phyloP scores from a whole-genome alignment of 768 basidiomycete genomes.

The Mycena metata region DNA sequence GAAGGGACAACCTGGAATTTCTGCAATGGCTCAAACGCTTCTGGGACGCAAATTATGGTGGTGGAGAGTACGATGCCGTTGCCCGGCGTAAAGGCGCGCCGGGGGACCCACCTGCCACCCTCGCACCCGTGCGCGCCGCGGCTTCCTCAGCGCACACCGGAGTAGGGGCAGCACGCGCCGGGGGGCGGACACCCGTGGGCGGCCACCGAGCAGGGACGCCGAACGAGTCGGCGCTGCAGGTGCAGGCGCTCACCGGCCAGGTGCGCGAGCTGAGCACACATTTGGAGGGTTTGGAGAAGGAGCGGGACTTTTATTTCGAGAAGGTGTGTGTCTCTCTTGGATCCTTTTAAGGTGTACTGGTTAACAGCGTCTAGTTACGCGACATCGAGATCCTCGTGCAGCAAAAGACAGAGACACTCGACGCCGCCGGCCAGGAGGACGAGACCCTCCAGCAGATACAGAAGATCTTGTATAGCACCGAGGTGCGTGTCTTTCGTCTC shows the following conservation, averaged over 20 bases:
- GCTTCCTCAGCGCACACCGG: neutral
- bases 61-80: constrained; percentile 56
- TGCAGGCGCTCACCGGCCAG: constrained; percentile 74
- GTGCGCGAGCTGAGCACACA: constrained; percentile 85
- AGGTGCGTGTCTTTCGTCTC: constrained; percentile 65
- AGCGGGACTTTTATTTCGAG: constrained; percentile 98
- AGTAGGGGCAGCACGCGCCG: constrained; percentile 46
- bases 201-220: constrained; percentile 75
- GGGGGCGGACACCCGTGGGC: constrained; percentile 80
- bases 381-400: constrained; percentile 97
- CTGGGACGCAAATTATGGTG: constrained; percentile 78
- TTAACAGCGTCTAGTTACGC: constrained; percentile 70
- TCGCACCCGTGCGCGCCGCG: constrained; percentile 13
- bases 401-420: constrained; percentile 75
- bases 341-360: neutral
- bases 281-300: constrained; percentile 94
- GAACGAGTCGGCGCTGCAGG: constrained; percentile 74
- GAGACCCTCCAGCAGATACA: constrained; percentile 82
- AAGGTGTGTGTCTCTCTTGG: constrained; percentile 70
- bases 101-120: constrained; percentile 20
- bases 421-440: constrained; percentile 70
- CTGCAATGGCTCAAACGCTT: constrained; percentile 96
- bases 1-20: constrained; percentile 95
- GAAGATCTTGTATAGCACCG: constrained; percentile 93
- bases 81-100: constrained; percentile 81